Evolutionary conservation across 345 rosid species (phyloP), one percentile per base, ranked within the genome.

Genomic region (Noccaea bulbosa): DNA sequence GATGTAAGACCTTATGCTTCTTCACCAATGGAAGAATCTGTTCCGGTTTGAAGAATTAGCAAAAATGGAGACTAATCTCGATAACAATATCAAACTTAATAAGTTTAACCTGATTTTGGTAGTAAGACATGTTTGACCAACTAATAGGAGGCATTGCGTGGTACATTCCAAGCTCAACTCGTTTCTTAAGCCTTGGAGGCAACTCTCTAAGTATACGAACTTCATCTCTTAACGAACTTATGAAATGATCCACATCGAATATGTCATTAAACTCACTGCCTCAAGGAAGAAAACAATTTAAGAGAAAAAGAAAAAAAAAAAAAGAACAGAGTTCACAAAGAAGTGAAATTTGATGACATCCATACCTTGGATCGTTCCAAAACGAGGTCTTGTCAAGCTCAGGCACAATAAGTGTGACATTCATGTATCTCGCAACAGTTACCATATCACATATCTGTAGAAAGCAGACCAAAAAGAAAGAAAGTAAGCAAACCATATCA

Each of bases 371-470:
- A 71, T 94, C 99, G 67, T 85, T 84, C 97, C 99, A 94, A 71
- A 94, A 94, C 48, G 99, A 94, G 71, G 95, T 84, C 80, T 88
- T 93, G 68, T 93, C 98, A 70, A 93, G 81, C 74, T 93, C 92
- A 1, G 99, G 99, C 49, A 94, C 96, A 71, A 94, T 76, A 39
- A 94, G 90, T 34, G 99, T 94, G 60, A 91, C 95, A 82, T 94
- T 89, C 65, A 94, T 81, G 78, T 78, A 82, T 79, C 96, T 82
- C 56, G 99, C 97, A 34, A 94, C 80, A 20, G 89, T 86, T 30
- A 94, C 96, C 99, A 94, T 94, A 78, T 94, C 99, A 27, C 99
- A 94, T 65, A 94, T 94, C 99, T 94, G 85, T 75, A 67, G 55
- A 41, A 54, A 65, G 34, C 27, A 71, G 14, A 74, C 27, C 27